Evolutionary conservation across 2,329 filamentous ascomycete genomes (phyloP).

Genomic region (Paradendryphiella salina): DNA sequence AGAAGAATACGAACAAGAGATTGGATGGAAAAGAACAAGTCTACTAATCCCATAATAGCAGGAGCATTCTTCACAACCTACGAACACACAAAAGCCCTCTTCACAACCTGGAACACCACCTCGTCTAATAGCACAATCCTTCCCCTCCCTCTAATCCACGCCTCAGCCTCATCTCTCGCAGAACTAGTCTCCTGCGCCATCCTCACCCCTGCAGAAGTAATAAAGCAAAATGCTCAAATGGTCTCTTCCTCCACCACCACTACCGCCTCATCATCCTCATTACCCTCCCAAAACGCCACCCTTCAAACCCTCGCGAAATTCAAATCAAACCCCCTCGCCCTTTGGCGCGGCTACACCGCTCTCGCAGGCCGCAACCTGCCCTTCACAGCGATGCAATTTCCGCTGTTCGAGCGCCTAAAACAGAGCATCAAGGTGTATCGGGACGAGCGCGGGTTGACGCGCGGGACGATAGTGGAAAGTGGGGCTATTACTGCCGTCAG

Average conservation of each 20-base stretch:
- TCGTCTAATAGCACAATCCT: slow-evolving; percentile 49
- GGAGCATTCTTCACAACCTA: slow-evolving; percentile 91
- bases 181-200: slow-evolving; percentile 86
- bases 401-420: slow-evolving; percentile 76
- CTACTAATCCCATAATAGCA: slow-evolving; percentile 52
- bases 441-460: slow-evolving; percentile 43
- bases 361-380: slow-evolving; percentile 81
- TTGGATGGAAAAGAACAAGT: too few relatives aligned
- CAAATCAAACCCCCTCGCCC: slow-evolving; percentile 57
- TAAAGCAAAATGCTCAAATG: slow-evolving; percentile 95
- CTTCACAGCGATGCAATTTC: slow-evolving; percentile 87
- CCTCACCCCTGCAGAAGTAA: slow-evolving; percentile 83
- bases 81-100: slow-evolving; percentile 70
- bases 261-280: slow-evolving; percentile 13
- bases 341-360: slow-evolving; percentile 75
- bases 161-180: slow-evolving; percentile 71
- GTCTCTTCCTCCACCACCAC: slow-evolving; percentile 47
- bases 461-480: slow-evolving; percentile 62
- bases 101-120: slow-evolving; percentile 56
- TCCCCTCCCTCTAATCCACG: slow-evolving; percentile 71
- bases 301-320: slow-evolving; percentile 62
- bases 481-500: slow-evolving; percentile 72
- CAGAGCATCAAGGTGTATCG: slow-evolving; percentile 55
- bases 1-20: neutral
- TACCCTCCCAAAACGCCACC: slow-evolving; percentile 52